Base-by-base conservation (phyloP, 2,329 filamentous ascomycete species). In the Calonectria fujianensis region DNA sequence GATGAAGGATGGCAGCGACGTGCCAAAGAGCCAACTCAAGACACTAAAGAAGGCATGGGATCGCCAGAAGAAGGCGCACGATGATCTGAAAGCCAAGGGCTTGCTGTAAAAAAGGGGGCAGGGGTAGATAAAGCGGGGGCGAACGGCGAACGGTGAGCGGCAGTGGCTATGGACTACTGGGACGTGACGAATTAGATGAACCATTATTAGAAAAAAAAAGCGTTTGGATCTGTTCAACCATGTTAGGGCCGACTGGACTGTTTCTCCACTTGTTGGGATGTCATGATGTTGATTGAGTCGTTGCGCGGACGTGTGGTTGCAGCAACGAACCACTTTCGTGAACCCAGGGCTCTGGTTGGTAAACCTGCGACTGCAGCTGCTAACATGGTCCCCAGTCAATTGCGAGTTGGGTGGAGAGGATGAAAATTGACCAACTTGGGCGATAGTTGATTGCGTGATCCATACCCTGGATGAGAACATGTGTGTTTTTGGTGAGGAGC, bases 21-120 rank as follows among this genome's bases (percentile, higher is more conserved):
- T 98, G 48, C 91, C 94, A 6, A 98, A 98, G 88, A 94, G 90
- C 74, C 91, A 92, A 82, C 82, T 87, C 66, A 98, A 98, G 90
- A 96, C 95, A 87, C 85, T 98, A 79, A 93, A 89, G 86, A 98
- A 98, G 88, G 93, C 95, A 71, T 98, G 95, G 95, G 94, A 97
- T 80, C 93, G 90, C 83, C 96, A 98, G 87, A 97, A 96, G 89
- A 97, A 96, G 89, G 84, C 91, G 73, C 93, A 96, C 83, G 93
- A 96, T 76, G 91, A 93, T 74, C 76, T 85, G 39, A 85, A 84
- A 77, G 82, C 82, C 20, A 85, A 85, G 77, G 83, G 82, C 64
- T 61, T 83, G 68, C 72, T 80, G 75, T 82, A 75, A 68, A 64
- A 3, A 32, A n/a, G 29, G 10, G 39, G n/a, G 32, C 27, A 63